These are phyloP conservation scores for Candida rishiriensis DNA, from an alignment of 805 yeast genomes.

Conservation along the genomic window DNA sequence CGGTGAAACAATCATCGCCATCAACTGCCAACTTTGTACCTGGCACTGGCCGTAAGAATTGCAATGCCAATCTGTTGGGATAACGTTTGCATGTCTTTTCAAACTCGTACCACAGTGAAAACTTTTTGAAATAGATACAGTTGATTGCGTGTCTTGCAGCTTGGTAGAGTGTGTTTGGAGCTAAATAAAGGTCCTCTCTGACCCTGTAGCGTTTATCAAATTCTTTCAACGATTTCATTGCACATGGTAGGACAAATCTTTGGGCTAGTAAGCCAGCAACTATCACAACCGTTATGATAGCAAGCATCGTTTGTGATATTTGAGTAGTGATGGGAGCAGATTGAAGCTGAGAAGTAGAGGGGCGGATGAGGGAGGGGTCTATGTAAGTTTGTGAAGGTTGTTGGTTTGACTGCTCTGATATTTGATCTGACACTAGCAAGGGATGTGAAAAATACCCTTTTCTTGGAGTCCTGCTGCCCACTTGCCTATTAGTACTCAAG, in stretches of 20 bases:
- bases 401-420: too few relatives aligned
- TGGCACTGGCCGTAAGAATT: constrained; percentile 48
- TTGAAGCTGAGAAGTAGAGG: too few relatives aligned
- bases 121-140: constrained; percentile 33
- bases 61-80: constrained; percentile 55
- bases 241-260: neutral
- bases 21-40: constrained; percentile 32
- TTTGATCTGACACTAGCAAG: too few relatives aligned
- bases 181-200: constrained; percentile 50
- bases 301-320: too few relatives aligned
- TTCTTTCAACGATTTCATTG: neutral
- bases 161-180: constrained; percentile 37
- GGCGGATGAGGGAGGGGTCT: too few relatives aligned
- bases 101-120: constrained; percentile 68
- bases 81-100: constrained; percentile 48
- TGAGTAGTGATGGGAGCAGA: too few relatives aligned
- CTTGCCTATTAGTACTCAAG: too few relatives aligned
- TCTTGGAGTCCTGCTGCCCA: too few relatives aligned
- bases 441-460: too few relatives aligned
- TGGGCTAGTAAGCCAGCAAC: too few relatives aligned
- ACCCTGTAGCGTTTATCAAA: constrained; percentile 41
- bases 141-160: constrained; percentile 39
- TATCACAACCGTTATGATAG: too few relatives aligned
- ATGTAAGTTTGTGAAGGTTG: too few relatives aligned
- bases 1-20: constrained; percentile 51